Base-by-base conservation (phyloP, 495 filamentous ascomycete species). In the Entonaema liquescens region DNA sequence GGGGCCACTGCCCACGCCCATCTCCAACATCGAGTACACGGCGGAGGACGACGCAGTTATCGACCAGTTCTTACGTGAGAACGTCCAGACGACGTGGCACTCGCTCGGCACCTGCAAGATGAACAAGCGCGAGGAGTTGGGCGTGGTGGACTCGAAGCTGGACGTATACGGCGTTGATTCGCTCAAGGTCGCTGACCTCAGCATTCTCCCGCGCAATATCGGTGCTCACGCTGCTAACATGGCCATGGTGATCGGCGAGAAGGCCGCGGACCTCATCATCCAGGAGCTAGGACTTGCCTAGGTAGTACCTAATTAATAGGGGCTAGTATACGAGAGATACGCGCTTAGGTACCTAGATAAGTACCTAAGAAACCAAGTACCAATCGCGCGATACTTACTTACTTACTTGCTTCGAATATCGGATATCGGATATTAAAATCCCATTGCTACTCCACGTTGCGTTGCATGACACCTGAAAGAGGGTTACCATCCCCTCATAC, bases 1-100 rank as follows among this genome's bases (percentile, higher is more conserved):
- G 8, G 42, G 21, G 17, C 42, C 42, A 0, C 42, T 47, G 1
- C 19, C 42, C 7, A 9, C 19, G 8, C 8, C 42, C 0, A 11
- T 47, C 42, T 0, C 8, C 0, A 47, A 47, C 4, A 47, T 47
- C 42, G 42, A 47, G 42, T 47, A 47, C 19, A 47, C 42, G 19
- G 7, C 42, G 3, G 85, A 85, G 13, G 87, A 89, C 57, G 83
- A 88, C 47, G 72, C 76, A 44, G 80, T 76, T 5, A 77, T 87
- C 60, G 82, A 82, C 59, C 56, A 80, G 15, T 84, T 70, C 65
- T 26, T 86, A 53, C 67, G 82, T 3, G 77, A 78, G 49, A 80
- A 80, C 25, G 57, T 84, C 17, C 65, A 63, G 40, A 81, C 82
- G 8, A 83, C 82, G 1, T 86, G 84, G 84, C 85, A 87, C 65